Percentiles rank a stretch among this genome's conserved stretches.
Conservation (phyloP, 2,329 filamentous ascomycete genomes). For the Botrytis medusae region DNA sequence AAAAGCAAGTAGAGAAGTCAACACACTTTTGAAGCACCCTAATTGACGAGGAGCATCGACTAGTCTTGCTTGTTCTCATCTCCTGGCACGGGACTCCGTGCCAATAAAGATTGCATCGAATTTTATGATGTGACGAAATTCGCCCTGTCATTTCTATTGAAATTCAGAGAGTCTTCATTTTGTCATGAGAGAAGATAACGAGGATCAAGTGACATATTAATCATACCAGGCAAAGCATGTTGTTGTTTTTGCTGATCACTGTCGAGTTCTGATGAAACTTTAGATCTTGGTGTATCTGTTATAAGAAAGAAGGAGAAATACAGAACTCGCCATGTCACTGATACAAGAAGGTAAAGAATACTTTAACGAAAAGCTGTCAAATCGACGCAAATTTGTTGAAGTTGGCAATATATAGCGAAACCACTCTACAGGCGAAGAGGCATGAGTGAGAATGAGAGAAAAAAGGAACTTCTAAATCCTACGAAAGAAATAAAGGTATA, state of each 20-base stretch:
- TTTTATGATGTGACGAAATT: not conserved
- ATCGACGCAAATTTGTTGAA: not conserved
- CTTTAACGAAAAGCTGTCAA: not conserved
- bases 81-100: not conserved
- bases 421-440: not conserved
- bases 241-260: not conserved
- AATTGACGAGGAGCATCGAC: not conserved
- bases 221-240: not conserved
- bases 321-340: not conserved
- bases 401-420: not conserved
- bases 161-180: not conserved
- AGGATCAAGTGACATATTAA: not conserved
- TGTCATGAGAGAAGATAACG: not conserved
- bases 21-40: not conserved
- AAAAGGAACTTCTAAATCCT: not conserved
- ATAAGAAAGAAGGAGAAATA: not conserved
- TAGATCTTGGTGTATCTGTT: not conserved
- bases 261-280: not conserved
- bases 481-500: not conserved
- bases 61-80: not conserved
- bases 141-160: not conserved
- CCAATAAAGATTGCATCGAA: not conserved
- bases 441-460: not conserved
- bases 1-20: not conserved
- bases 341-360: not conserved